These are phyloP conservation scores for Aurinia saxatilis DNA, from an alignment of 345 rosid species.

Conservation along the genomic window DNA sequence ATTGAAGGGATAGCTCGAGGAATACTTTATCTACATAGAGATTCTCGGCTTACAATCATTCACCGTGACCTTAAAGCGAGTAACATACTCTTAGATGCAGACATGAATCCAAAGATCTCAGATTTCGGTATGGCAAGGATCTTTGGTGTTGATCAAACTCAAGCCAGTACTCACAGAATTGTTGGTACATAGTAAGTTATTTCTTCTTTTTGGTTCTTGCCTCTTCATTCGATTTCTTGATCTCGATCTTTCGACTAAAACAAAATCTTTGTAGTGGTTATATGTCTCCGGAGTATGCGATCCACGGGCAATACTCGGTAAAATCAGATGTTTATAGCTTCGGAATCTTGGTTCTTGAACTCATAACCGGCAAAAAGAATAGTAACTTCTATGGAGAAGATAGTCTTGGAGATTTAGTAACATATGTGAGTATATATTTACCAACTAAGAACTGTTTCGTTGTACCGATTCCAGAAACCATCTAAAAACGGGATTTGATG, in stretches of 20 bases:
- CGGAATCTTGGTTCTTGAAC: slow-evolving; percentile 34
- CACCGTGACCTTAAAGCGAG: slow-evolving; percentile 51
- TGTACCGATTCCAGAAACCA: not conserved
- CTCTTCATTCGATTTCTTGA: not conserved
- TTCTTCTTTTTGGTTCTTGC: not conserved
- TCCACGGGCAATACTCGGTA: slow-evolving; percentile 31
- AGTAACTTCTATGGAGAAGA: slow-evolving; percentile 22
- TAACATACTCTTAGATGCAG: slow-evolving; percentile 33
- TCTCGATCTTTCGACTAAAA: not conserved
- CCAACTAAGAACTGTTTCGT: not conserved
- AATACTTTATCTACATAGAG: slow-evolving; percentile 48
- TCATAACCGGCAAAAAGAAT: slow-evolving; percentile 28
- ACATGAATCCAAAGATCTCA: slow-evolving; percentile 37
- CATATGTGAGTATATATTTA: slow-evolving; percentile 25
- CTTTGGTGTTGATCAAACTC: slow-evolving; percentile 32
- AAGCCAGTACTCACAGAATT: slow-evolving; percentile 27
- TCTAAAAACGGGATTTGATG: not conserved
- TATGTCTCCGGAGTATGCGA: slow-evolving; percentile 41
- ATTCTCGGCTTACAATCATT: slow-evolving; percentile 41
- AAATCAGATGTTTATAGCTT: slow-evolving; percentile 38
- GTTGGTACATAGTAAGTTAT: slow-evolving; percentile 38
- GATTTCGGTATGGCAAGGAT: slow-evolving; percentile 44
- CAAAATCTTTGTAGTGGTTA: slow-evolving; percentile 27
- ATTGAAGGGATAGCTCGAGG: slow-evolving; percentile 49
- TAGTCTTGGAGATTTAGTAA: slow-evolving; percentile 22